Evolutionary conservation across 345 rosid species (phyloP).

Genomic region (Boechera retrofracta): DNA sequence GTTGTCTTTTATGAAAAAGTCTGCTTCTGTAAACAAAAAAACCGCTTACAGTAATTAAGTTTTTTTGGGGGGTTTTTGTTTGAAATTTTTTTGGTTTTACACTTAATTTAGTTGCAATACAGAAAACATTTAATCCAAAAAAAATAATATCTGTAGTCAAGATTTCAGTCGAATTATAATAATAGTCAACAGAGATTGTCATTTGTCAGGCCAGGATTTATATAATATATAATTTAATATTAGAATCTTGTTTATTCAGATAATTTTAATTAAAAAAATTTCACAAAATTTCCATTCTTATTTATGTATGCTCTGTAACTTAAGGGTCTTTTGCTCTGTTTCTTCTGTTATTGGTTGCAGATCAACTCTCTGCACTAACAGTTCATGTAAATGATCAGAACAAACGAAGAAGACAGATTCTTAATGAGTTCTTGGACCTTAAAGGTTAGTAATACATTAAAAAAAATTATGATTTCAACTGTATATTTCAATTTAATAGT

Average conservation of each 20-base stretch:
- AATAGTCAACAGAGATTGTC: neutral
- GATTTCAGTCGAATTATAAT: neutral
- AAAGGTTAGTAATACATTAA: conserved; percentile 56
- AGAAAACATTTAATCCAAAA: neutral
- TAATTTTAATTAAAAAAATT: no score
- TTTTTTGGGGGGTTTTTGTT: no score
- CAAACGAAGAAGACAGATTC: conserved; percentile 63
- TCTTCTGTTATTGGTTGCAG: conserved; percentile 47
- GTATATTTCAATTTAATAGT: neutral
- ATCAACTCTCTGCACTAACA: conserved; percentile 55
- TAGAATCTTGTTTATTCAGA: conserved; percentile 27
- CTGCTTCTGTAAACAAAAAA: neutral
- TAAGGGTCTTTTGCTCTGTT: neutral
- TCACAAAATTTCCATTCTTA: neutral
- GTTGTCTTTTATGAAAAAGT: neutral
- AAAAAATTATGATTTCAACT: neutral
- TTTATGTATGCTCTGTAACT: neutral
- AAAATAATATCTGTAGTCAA: conserved; percentile 6
- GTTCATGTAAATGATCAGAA: conserved; percentile 54
- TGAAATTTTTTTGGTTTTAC: neutral
- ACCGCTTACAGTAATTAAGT: no score
- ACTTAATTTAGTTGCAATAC: neutral
- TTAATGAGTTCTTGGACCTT: conserved; percentile 73
- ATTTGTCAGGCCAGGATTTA: neutral
- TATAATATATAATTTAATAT: neutral